A percentile compares a stretch with the other conserved stretches of the same genome.
Evolutionary conservation across 768 basidiomycete genomes (phyloP).

Genomic region (Mycena pura): DNA sequence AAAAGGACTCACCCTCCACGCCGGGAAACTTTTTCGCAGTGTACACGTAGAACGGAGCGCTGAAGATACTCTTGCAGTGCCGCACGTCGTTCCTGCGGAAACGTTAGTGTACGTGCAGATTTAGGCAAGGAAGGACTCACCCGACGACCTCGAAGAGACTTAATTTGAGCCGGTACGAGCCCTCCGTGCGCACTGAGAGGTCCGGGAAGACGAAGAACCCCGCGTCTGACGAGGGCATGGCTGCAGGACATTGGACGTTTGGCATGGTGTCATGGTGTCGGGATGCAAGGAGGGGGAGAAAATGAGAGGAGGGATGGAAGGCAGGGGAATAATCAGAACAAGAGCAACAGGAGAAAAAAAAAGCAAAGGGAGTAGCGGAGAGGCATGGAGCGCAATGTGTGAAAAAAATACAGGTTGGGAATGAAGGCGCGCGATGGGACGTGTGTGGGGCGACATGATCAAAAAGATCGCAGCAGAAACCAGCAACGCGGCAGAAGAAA

Average conservation of each 20-base stretch:
- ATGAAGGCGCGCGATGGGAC: too few relatives aligned
- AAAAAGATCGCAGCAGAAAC: too few relatives aligned
- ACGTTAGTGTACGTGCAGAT: conserved; percentile 6
- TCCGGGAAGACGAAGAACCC: conserved; percentile 98
- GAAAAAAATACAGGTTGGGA: too few relatives aligned
- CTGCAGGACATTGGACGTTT: background rate
- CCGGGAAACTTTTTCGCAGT: conserved; percentile 97
- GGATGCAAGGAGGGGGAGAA: too few relatives aligned
- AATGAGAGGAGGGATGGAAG: too few relatives aligned
- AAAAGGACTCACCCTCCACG: conserved; percentile 76
- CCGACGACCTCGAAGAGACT: conserved; percentile 90
- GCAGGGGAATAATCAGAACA: too few relatives aligned
- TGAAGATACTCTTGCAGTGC: conserved; percentile 90
- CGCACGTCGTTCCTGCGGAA: conserved; percentile 75
- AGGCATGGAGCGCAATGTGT: too few relatives aligned
- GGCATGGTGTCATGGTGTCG: background rate
- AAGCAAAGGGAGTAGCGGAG: too few relatives aligned
- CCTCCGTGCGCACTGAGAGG: conserved; percentile 90
- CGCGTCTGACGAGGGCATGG: conserved; percentile 61
- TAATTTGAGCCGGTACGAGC: conserved; percentile 78
- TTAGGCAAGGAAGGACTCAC: conserved; percentile 53
- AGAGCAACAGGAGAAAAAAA: too few relatives aligned
- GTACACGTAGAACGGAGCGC: conserved; percentile 91
- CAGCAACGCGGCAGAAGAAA: too few relatives aligned
- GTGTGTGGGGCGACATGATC: too few relatives aligned